phyloP scores from a whole-genome alignment of 441 rosid genomes.

The Eugenia klotzschiana region DNA sequence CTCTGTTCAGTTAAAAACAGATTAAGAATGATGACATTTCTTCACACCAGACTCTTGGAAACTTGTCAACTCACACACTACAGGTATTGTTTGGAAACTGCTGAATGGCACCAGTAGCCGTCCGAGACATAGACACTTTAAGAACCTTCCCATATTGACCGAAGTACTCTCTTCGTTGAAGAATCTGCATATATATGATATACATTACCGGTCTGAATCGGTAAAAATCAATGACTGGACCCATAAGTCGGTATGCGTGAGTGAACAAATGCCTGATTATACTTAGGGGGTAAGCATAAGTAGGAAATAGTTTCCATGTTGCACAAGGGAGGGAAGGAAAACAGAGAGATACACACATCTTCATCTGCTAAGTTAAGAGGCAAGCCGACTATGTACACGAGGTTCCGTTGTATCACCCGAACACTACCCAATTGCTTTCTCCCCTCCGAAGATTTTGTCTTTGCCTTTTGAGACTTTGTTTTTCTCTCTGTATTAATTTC shows the following conservation, averaged over 20 bases:
- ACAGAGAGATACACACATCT: conserved; percentile 13
- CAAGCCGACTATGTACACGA: conserved; percentile 34
- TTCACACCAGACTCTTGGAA: background rate
- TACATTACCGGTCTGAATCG: background rate
- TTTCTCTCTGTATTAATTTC: conserved; percentile 24
- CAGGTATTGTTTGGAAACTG: conserved; percentile 9
- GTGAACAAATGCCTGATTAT: background rate
- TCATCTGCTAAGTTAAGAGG: conserved; percentile 28
- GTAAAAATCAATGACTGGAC: background rate
- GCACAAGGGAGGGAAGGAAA: background rate
- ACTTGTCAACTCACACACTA: conserved; percentile 48
- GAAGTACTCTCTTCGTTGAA: conserved; percentile 3
- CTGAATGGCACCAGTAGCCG: conserved; percentile 9
- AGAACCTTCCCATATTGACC: conserved; percentile 12
- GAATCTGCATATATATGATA: background rate
- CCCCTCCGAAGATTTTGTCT: conserved; percentile 23
- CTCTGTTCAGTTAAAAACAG: background rate
- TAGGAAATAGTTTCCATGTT: background rate
- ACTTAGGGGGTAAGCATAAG: background rate
- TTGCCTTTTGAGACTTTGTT: conserved; percentile 23
- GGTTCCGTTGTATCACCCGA: conserved; percentile 35
- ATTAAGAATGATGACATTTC: background rate
- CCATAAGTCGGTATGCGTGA: background rate
- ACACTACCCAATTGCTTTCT: conserved; percentile 36
- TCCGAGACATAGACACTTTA: conserved; percentile 8